Evolutionary conservation across 192 early-diverging fungal species (phyloP), one percentile per base, ranked within the genome.

Genomic region (Lunasporangiospora selenospora): DNA sequence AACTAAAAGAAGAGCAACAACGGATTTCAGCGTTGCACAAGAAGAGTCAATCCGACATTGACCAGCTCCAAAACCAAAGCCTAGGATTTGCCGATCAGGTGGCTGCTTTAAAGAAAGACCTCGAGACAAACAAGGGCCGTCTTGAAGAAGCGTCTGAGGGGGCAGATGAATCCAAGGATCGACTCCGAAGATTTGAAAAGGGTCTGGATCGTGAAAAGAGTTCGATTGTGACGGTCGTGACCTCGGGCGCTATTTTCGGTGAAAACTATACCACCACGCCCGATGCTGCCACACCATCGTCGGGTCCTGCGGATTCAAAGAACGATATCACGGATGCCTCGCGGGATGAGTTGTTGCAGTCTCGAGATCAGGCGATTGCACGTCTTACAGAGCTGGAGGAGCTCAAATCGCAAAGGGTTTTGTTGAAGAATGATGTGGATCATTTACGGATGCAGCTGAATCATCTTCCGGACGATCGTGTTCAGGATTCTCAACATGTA

Each of bases 341-440:
- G 2, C 39, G 56, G 38, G 67, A 73, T 6, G 59, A 73, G 31
- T 33, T 73, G 16, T 23, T 63, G 18, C 59, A 73, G 34, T 62
- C 41, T n/a, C 67, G 67, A 13, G 19, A 38, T 12, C 59, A 53
- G 3, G 67, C 67, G 1, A 27, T 57, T 2, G 53, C 59, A 18
- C 67, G 67, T 8, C 27, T 56, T 12, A 13, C 44, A n/a, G 67
- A 73, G 33, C 33, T 73, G 1, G 59, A 73, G 29, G 67, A 73
- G 23, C 57, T 58, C 53, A 62, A 53, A 26, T 7, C 2, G 2
- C 59, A 73, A 18, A 46, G 45, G 36, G 49, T 43, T 0, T 46
- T 34, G 9, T n/a, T 73, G 21, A 18, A 48, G 27, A 53, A 73
- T 7, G 59, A 73, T 4, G 18, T 73, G 46, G 67, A 73, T 6